Percentiles rank a stretch among this genome's conserved stretches.
These are phyloP conservation scores for Colletotrichum sp. DNA, from an alignment of 2,329 filamentous ascomycete species.

Conservation along the genomic window DNA sequence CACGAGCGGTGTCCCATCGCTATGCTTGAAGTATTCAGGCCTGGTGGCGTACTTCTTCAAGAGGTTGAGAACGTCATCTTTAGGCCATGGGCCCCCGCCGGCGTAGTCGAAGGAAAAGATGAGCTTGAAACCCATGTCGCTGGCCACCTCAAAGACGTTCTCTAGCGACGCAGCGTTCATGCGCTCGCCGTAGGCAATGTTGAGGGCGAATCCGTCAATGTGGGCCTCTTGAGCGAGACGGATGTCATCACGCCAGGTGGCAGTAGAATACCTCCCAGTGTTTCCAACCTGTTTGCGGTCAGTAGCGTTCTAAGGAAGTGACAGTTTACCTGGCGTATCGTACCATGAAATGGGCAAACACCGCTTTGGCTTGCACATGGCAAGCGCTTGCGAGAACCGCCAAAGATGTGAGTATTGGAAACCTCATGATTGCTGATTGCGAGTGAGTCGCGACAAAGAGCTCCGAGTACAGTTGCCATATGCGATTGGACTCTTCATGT, in stretches of 20 bases:
- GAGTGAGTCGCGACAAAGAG: background rate
- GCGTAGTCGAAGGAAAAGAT: conserved; percentile 10
- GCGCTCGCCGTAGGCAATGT: conserved; percentile 5
- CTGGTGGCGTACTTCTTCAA: background rate
- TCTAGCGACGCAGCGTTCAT: conserved; percentile 10
- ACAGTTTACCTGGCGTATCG: accelerated
- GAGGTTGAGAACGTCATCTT: background rate
- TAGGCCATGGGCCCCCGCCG: background rate
- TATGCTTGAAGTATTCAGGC: conserved; percentile 21
- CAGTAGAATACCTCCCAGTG: conserved; percentile 26
- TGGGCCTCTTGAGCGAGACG: conserved; percentile 6
- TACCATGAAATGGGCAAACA: conserved; percentile 1
- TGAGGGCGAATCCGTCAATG: conserved; percentile 16
- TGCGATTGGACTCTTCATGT: background rate
- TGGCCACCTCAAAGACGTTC: background rate
- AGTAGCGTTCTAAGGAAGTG: background rate
- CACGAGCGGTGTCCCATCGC: conserved; percentile 33
- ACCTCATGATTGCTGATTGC: background rate
- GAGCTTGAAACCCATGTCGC: background rate
- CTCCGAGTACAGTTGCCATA: accelerated
- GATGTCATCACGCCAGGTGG: conserved; percentile 28
- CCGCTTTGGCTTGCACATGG: background rate
- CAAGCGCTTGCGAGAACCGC: background rate
- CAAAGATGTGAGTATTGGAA: background rate
- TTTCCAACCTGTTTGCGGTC: background rate